Evolutionary conservation across 2,329 filamentous ascomycete genomes (phyloP).

Genomic region (Apiospora pterosperma): DNA sequence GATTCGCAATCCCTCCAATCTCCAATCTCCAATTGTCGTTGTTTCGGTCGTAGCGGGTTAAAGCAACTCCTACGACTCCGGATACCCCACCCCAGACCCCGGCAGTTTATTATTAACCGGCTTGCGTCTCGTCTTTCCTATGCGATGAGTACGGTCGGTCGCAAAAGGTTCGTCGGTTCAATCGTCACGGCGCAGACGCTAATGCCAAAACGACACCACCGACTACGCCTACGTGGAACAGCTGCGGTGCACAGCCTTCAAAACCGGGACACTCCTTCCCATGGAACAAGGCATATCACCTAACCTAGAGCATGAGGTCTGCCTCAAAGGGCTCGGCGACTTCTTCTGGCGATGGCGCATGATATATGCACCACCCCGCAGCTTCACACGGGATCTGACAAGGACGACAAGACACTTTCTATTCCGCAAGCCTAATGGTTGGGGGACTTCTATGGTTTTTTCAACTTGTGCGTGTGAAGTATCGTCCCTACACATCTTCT

Average conservation of each 20-base stretch:
- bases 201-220: not conserved
- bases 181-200: not conserved
- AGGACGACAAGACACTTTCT: not conserved
- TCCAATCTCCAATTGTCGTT: not conserved
- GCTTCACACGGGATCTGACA: not conserved
- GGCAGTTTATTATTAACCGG: not conserved
- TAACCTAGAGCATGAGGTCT: not conserved
- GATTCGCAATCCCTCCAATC: not conserved
- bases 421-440: not conserved
- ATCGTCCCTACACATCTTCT: too few species aligned
- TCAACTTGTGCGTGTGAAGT: too few species aligned
- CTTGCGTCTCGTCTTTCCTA: too few species aligned
- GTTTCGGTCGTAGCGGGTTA: not conserved
- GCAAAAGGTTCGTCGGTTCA: too few species aligned
- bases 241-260: not conserved
- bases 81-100: conserved; percentile 1
- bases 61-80: not conserved
- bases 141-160: not conserved
- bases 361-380: not conserved
- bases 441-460: too few species aligned
- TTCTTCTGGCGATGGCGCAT: not conserved
- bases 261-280: not conserved
- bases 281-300: not conserved
- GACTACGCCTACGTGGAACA: not conserved
- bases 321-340: not conserved